phyloP scores from a whole-genome alignment of 2,329 filamentous ascomycete species.

The Fusarium verrucosum region DNA sequence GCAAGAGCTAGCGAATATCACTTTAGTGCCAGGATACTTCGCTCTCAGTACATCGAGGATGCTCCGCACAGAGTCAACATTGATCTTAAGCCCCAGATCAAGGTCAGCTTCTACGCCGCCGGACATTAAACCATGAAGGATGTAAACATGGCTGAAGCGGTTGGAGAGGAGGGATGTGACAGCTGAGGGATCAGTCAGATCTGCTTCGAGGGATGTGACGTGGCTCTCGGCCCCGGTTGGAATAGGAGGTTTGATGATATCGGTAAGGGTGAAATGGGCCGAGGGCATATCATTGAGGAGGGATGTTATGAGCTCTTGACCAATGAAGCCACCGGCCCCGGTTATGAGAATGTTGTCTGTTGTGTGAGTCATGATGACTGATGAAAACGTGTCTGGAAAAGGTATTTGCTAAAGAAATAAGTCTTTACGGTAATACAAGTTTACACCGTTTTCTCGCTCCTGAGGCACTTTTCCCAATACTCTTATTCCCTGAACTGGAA shows the following conservation, averaged over 20 bases:
- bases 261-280: constrained; percentile 62
- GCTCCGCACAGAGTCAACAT: constrained; percentile 64
- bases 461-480: background rate
- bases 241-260: constrained; percentile 63
- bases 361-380: constrained; percentile 14
- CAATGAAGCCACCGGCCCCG: constrained; percentile 71
- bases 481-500: background rate
- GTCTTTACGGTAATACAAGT: background rate
- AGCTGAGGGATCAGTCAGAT: constrained; percentile 34
- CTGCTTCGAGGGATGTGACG: constrained; percentile 38
- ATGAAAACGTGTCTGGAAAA: no score
- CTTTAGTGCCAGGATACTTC: constrained; percentile 57
- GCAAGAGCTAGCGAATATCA: constrained; percentile 68
- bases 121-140: constrained; percentile 72
- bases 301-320: constrained; percentile 67
- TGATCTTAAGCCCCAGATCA: constrained; percentile 63
- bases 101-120: constrained; percentile 68
- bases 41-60: constrained; percentile 62
- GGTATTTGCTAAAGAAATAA: no score
- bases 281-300: constrained; percentile 55
- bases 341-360: constrained; percentile 64
- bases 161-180: constrained; percentile 43
- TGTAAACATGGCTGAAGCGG: constrained; percentile 59
- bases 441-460: background rate
- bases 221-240: constrained; percentile 50